Evolutionary conservation across 2,329 filamentous ascomycete species (phyloP).

Genomic region (Sordariomycetes sp.): DNA sequence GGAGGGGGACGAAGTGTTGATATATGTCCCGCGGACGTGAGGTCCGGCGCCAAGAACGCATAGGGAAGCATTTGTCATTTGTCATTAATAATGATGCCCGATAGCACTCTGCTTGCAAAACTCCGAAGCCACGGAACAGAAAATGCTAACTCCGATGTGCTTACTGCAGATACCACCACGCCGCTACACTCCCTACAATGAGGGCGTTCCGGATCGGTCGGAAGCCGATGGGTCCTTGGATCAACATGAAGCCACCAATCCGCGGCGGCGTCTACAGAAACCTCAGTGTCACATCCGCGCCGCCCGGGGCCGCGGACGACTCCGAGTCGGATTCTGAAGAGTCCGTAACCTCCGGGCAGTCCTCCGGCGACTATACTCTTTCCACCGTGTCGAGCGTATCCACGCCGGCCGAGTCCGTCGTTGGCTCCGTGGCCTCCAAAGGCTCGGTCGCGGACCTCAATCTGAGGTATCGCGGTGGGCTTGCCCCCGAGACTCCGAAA

Average conservation of each 20-base stretch:
- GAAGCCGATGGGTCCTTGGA: slow-evolving; percentile 43
- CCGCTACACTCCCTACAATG: slow-evolving; percentile 44
- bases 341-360: no score
- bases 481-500: no score
- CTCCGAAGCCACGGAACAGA: no score
- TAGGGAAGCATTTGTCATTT: no score
- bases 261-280: slow-evolving; percentile 32
- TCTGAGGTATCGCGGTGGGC: background rate
- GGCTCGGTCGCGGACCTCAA: background rate
- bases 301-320: background rate
- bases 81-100: no score
- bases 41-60: no score
- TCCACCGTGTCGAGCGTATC: no score
- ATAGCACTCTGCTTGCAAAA: background rate
- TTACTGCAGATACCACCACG: slow-evolving; percentile 43
- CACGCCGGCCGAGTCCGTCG: background rate
- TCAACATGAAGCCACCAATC: slow-evolving; percentile 51
- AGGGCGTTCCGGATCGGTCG: slow-evolving; percentile 51
- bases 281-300: background rate
- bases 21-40: no score
- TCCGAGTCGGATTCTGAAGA: background rate
- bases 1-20: no score
- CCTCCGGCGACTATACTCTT: no score
- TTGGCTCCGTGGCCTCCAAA: background rate
- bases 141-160: no score